Evolutionary conservation across 1,139 yeast species (phyloP).

Genomic region (Trichomonascaceae sp.): DNA sequence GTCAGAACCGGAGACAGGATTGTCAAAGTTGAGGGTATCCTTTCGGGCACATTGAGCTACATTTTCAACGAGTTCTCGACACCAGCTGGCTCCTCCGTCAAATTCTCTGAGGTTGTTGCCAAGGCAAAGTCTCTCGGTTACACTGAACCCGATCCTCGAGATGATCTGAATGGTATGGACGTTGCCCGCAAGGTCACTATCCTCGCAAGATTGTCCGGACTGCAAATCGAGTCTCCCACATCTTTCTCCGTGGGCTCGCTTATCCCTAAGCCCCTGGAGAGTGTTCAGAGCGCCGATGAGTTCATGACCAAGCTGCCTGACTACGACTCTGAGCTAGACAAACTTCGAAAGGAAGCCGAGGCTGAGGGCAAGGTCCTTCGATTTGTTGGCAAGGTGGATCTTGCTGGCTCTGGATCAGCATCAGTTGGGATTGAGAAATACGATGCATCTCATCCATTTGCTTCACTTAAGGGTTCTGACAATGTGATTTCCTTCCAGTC

Average conservation of each 20-base stretch:
- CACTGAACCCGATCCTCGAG: slow-evolving; percentile 99
- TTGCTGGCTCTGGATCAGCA: slow-evolving; percentile 37
- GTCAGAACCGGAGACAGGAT: slow-evolving; percentile 86
- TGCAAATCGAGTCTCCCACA: slow-evolving; percentile 75
- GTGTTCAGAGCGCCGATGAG: slow-evolving; percentile 59
- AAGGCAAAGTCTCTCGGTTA: slow-evolving; percentile 85
- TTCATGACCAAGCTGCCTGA: slow-evolving; percentile 70
- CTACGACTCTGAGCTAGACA: slow-evolving; percentile 67
- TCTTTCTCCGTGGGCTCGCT: slow-evolving; percentile 93
- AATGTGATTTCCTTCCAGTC: slow-evolving; percentile 88
- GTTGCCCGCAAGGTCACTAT: slow-evolving; percentile 97
- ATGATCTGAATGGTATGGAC: slow-evolving; percentile 92
- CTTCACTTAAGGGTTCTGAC: slow-evolving; percentile 89
- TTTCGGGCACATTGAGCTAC: slow-evolving; percentile 93
- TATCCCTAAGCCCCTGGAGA: slow-evolving; percentile 76
- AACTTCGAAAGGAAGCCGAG: slow-evolving; percentile 68
- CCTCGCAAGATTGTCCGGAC: slow-evolving; percentile 83
- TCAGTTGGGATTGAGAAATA: slow-evolving; percentile 77
- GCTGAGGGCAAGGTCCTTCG: slow-evolving; percentile 77
- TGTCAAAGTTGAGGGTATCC: slow-evolving; percentile 84
- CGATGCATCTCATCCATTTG: slow-evolving; percentile 84
- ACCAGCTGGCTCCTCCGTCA: slow-evolving; percentile 40
- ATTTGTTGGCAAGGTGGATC: slow-evolving; percentile 84
- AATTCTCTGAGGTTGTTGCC: slow-evolving; percentile 80
- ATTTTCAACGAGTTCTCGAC: slow-evolving; percentile 89